Conservation (phyloP, 2,329 filamentous ascomycete genomes). For the Colletotrichum eremochloae region DNA sequence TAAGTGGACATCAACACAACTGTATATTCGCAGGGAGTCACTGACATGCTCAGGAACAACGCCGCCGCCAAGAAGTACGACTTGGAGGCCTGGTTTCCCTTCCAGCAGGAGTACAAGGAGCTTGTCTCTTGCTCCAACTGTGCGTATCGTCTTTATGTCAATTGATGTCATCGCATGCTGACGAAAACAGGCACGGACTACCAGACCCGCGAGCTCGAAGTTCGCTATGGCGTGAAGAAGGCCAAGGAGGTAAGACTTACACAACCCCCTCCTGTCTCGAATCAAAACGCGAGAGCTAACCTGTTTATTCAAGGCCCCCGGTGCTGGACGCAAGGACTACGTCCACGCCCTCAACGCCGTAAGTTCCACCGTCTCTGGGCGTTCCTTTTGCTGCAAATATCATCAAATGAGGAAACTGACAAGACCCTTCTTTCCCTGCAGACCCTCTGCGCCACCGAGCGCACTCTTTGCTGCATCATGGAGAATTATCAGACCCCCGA, state of each 20-base stretch:
- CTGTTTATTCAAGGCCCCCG: conserved; percentile 32
- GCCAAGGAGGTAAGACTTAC: conserved; percentile 39
- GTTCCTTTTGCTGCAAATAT: conserved; percentile 53
- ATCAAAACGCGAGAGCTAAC: background rate
- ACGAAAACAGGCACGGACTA: conserved; percentile 54
- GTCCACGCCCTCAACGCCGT: conserved; percentile 89
- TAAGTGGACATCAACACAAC: conserved; percentile 6
- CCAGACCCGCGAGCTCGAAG: conserved; percentile 93
- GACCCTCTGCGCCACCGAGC: conserved; percentile 90
- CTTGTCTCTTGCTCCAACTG: conserved; percentile 98
- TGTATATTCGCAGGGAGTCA: too few species aligned
- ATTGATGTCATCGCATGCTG: background rate
- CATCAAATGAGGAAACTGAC: background rate
- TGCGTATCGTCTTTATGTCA: conserved; percentile 65
- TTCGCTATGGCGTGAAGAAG: conserved; percentile 88
- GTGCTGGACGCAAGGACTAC: conserved; percentile 79
- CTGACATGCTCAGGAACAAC: conserved; percentile 51
- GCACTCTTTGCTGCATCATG: conserved; percentile 92
- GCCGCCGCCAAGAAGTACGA: conserved; percentile 94
- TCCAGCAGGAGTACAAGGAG: conserved; percentile 98
- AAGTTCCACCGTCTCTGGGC: conserved; percentile 57
- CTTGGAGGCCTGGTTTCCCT: conserved; percentile 96
- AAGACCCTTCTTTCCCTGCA: conserved; percentile 54
- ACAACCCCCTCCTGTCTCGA: background rate
- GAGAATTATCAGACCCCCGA: conserved; percentile 97